These are phyloP conservation scores for Goffeauzyma gilvescens DNA, from an alignment of 768 basidiomycete genomes.

Conservation along the genomic window DNA sequence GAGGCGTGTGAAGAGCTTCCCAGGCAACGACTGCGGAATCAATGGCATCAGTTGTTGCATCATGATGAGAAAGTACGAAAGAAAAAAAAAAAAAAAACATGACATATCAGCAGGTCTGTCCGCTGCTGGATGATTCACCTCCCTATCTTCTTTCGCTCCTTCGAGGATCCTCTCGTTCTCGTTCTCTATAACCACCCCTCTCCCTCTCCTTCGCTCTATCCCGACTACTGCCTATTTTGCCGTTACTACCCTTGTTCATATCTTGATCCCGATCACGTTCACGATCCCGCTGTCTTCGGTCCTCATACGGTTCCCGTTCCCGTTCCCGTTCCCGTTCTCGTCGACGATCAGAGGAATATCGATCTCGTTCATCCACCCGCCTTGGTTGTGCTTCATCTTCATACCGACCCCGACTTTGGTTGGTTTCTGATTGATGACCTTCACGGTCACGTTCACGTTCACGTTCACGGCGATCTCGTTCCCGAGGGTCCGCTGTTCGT, in stretches of 20 bases:
- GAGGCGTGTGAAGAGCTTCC: too few relatives aligned
- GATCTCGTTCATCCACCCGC: constrained; percentile 7
- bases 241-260: not conserved
- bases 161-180: not conserved
- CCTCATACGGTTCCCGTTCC: constrained; percentile 14
- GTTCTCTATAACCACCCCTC: not conserved
- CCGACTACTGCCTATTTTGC: not conserved
- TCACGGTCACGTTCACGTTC: constrained; percentile 14
- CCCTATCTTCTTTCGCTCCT: not conserved
- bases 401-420: constrained; percentile 7
- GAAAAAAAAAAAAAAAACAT: too few relatives aligned
- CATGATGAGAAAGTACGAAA: too few relatives aligned
- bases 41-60: too few relatives aligned
- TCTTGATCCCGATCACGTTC: constrained; percentile 6
- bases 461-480: constrained; percentile 1
- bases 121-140: too few relatives aligned
- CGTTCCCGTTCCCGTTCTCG: constrained; percentile 3
- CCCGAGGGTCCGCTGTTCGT: constrained; percentile 6
- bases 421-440: constrained; percentile 10
- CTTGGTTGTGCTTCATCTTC: not conserved
- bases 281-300: constrained; percentile 11
- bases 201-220: not conserved
- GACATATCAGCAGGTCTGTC: too few relatives aligned
- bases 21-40: too few relatives aligned
- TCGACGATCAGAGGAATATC: constrained; percentile 6